Evolutionary conservation across 129 eudicot species (phyloP), one percentile per base, ranked within the genome.

Genomic region (Chrysanthemum makinoi): DNA sequence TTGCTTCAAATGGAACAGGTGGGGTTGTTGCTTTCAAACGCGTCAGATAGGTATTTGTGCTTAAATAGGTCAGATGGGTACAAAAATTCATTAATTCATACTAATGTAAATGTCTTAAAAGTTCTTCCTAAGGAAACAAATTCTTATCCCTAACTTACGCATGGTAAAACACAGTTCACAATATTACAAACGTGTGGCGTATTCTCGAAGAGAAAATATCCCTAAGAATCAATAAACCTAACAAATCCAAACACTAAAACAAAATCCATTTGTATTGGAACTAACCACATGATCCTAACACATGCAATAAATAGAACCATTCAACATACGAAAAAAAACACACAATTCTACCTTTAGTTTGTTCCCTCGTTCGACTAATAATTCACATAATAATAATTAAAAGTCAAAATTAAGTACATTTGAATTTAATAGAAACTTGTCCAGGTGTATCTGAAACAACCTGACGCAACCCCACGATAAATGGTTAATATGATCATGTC

Each of bases 271-370:
- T 30, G 67, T 18, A 75, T 12, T 50, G 3, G 4, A 50, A 50
- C 55, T 50, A 50, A 1, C 64, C 49, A 62, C 51, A 63, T 51
- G 19, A 73, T 73, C 19, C 15, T 5, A 15, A 65, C 2, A 75
- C 1, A 2, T 1, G 57, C 49, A 54, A 66, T 33, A 30, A 50
- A 56, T 50, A 16, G 39, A 16, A 28, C 26, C 62, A 28, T 60
- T 18, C 22, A 10, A 63, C 62, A 52, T 74, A 20, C 12, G 10
- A 46, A 49, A 69, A 70, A 39, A 16, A 24, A 15, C 62, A 26
- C 51, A n/a, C 44, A 22, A 47, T 20, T 43, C 49, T 83, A 94
- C 98, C n/a, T n/a, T n/a, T n/a, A n/a, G n/a, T n/a, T n/a, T n/a
- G n/a, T n/a, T n/a, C n/a, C n/a, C n/a, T n/a, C n/a, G n/a, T n/a